A percentile compares a stretch with the other conserved stretches of the same genome.
Conservation (phyloP, 1,284 basidiomycete genomes). For the Ustilago bromivora region DNA sequence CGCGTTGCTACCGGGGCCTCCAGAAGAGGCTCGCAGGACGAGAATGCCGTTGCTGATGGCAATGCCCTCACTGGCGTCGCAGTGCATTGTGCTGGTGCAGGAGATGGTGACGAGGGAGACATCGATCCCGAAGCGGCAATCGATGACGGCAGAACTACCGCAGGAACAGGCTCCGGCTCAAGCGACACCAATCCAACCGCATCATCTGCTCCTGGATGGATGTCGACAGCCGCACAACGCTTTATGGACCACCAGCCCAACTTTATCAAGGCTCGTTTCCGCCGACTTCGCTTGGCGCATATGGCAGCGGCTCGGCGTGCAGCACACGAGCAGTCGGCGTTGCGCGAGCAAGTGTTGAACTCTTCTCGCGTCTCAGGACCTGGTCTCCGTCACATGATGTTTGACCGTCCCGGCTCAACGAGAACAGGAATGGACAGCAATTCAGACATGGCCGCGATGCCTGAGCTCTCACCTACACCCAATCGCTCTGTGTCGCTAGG, state of each 20-base stretch:
- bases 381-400: slow-evolving; percentile 61
- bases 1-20: slow-evolving; percentile 21
- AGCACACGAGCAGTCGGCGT: slow-evolving; percentile 57
- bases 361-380: slow-evolving; percentile 43
- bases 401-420: slow-evolving; percentile 41
- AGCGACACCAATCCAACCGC: slow-evolving; percentile 60
- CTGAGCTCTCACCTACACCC: slow-evolving; percentile 37
- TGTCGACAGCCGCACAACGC: slow-evolving; percentile 41
- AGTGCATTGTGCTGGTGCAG: slow-evolving; percentile 12
- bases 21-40: not conserved
- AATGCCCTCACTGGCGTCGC: slow-evolving; percentile 21
- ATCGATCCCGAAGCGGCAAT: slow-evolving; percentile 13
- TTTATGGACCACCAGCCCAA: slow-evolving; percentile 57
- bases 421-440: slow-evolving; percentile 34
- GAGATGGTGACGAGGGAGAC: slow-evolving; percentile 11
- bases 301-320: slow-evolving; percentile 58
- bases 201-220: slow-evolving; percentile 51
- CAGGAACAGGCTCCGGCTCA: slow-evolving; percentile 46
- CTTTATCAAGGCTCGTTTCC: slow-evolving; percentile 60
- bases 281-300: slow-evolving; percentile 59
- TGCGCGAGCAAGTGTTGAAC: slow-evolving; percentile 62
- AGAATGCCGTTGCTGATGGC: not conserved
- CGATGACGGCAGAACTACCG: slow-evolving; percentile 53
- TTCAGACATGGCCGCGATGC: slow-evolving; percentile 16
- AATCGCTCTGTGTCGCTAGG: slow-evolving; percentile 31